Base-by-base conservation (phyloP, 1,284 basidiomycete species). In the Phylloboletellus chloephorus region DNA sequence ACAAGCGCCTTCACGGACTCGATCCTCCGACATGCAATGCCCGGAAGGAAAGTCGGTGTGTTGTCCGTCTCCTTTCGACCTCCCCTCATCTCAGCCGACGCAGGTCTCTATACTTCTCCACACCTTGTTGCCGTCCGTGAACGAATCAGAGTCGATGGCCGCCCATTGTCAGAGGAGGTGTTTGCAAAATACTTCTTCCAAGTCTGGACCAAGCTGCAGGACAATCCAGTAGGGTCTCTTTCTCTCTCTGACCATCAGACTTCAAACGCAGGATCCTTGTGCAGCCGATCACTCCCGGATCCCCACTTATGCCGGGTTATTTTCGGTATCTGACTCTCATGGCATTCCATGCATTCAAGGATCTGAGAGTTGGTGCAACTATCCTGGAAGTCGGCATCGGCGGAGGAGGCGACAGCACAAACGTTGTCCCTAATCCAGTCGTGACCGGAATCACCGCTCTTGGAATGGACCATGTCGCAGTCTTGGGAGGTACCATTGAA, bases 311-410 rank as follows among this genome's bases (percentile, higher is more conserved):
- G 71, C 96, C 96, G 11, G 82, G 84, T 52, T 98, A 98, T 68
- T 99, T 99, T 66, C 81, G 91, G 43, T 94, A 91, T 59, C 63
- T 98, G 34, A 98, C 96, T 1, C 72, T 98, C 7, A 72, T 98
- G 55, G 92, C 94, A 0, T 97, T 83, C 63, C 94, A 98, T 60
- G 75, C 85, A 8, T 98, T 98, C 67, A 68, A 92, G 31, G 74
- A 79, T 21, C 68, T 86, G 23, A 78, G 82, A 56, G 82, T 88
- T 12, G 82, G 92, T 53, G 93, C 91, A 4, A 93, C 94, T 1
- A 79, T 99, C 31, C 74, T 99, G 22, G 96, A 99, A 72, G 96
- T 98, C 25, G 96, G 96, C 11, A 88, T 99, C 15, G 96, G 96
- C 12, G 96, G 96, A 15, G 76, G 79, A 17, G 93, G 90, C 58